A percentile compares a stretch with the other conserved stretches of the same genome.
These are phyloP conservation scores for Tuber microsphaerosporum DNA, from an alignment of 495 filamentous ascomycete genomes.

Conservation along the genomic window DNA sequence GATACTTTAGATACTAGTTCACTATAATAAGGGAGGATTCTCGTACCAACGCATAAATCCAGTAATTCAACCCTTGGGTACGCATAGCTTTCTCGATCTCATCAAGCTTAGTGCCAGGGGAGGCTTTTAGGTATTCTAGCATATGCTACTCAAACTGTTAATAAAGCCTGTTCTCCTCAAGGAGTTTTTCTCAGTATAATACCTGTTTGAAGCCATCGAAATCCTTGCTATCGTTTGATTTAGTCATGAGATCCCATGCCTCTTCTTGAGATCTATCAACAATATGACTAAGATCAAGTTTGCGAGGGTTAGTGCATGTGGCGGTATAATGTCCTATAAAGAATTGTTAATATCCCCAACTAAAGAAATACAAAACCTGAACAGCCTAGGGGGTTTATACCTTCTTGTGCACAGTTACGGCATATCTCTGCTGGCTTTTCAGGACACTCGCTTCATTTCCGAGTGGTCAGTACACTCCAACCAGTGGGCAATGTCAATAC, in stretches of 20 bases:
- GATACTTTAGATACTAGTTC: slow-evolving; percentile 1
- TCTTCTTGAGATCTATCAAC: slow-evolving; percentile 54
- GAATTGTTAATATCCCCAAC: not conserved
- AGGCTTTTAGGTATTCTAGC: slow-evolving; percentile 66
- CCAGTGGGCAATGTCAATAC: not conserved
- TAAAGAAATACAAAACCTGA: slow-evolving; percentile 9
- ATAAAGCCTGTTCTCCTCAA: not conserved
- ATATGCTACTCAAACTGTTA: slow-evolving; percentile 48
- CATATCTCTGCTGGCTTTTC: slow-evolving; percentile 55
- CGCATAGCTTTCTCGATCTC: slow-evolving; percentile 73
- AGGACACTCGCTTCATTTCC: not conserved
- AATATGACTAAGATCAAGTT: slow-evolving; percentile 57
- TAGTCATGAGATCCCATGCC: slow-evolving; percentile 62
- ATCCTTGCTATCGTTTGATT: slow-evolving; percentile 58
- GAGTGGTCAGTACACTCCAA: not conserved
- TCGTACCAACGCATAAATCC: slow-evolving; percentile 64
- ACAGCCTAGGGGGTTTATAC: slow-evolving; percentile 44
- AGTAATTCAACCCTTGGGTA: slow-evolving; percentile 53
- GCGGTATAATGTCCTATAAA: slow-evolving; percentile 56
- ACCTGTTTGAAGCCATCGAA: slow-evolving; percentile 68
- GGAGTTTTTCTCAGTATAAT: slow-evolving; percentile 4
- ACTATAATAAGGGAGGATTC: not conserved
- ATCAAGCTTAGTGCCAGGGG: slow-evolving; percentile 57
- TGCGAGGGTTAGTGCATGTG: slow-evolving; percentile 64
- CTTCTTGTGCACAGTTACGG: slow-evolving; percentile 67